Base-by-base conservation (phyloP, 2,329 filamentous ascomycete species). In the Parastagonospora avenae region DNA sequence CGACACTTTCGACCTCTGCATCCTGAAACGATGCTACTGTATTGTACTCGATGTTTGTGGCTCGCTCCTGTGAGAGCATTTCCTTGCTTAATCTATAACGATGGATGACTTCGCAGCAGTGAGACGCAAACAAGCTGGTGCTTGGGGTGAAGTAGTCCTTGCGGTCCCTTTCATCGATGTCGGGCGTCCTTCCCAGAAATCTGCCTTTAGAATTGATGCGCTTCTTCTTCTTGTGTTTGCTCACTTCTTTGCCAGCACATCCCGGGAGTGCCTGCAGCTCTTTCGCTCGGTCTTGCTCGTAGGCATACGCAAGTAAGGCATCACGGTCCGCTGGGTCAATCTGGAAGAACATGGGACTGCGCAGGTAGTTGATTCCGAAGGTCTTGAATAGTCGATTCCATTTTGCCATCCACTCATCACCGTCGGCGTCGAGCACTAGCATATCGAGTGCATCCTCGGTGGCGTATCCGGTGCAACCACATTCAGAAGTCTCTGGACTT, bases 331-430 rank as follows among this genome's bases (percentile, higher is more conserved):
- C 79, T 0, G 90, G 90, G 64, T 93, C 89, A 11, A 90, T 80
- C 65, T 94, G 90, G 76, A 91, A 93, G 64, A 92, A 89, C 87
- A 93, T 89, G 0, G 89, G 90, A 59, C 88, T 92, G 12, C 90
- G 81, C 33, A 94, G 76, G 62, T 92, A 84, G 1, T 82, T 79
- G 40, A 93, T 93, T 42, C 86, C 82, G 38, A 91, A 84, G 2
- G 81, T 82, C 29, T 80, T 77, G 72, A 93, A 93, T 3, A 88
- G 80, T 11, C 79, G 76, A 38, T 89, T 84, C 90, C 90, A 93
- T 35, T 84, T 80, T 8, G 80, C 74, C 79, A 93, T 84, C 89
- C 89, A 93, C 38, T 76, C 64, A 41, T 81, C 74, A 0, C 82
- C 83, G 1, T 82, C 82, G 1, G 82, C 82, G 62, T 93, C 90